Evolutionary conservation across 768 basidiomycete species (phyloP).

Genomic region (Scleroderma bovista): DNA sequence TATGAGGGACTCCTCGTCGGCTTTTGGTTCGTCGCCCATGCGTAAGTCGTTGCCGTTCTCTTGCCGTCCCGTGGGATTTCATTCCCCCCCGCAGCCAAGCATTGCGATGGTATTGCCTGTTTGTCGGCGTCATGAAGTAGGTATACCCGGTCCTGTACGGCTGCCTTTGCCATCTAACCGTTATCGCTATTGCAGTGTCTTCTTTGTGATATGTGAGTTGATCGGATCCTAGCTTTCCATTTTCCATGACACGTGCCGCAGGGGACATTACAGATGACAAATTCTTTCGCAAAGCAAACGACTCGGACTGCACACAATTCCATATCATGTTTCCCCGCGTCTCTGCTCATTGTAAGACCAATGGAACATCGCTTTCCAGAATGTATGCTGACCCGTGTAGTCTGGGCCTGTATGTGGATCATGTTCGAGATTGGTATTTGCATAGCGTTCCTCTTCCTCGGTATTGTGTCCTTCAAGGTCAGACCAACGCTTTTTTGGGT

Average conservation of each 20-base stretch:
- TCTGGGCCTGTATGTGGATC: constrained; percentile 86
- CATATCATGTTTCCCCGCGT: constrained; percentile 65
- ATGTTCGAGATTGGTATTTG: constrained; percentile 70
- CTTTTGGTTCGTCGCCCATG: constrained; percentile 95
- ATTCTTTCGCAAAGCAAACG: constrained; percentile 91
- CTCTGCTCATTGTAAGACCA: constrained; percentile 59
- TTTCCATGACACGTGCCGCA: constrained; percentile 24
- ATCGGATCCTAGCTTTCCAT: neutral
- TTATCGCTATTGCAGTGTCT: constrained; percentile 47
- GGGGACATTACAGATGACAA: constrained; percentile 94
- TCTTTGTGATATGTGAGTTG: constrained; percentile 81
- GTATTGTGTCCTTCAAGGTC: constrained; percentile 81
- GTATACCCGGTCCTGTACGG: constrained; percentile 21
- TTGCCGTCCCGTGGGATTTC: constrained; percentile 1
- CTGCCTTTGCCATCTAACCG: constrained; percentile 6
- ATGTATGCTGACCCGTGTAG: constrained; percentile 31
- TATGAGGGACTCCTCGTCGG: constrained; percentile 87
- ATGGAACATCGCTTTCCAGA: neutral
- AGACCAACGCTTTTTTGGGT: constrained; percentile 4
- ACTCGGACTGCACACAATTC: constrained; percentile 91
- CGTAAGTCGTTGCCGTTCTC: constrained; percentile 40
- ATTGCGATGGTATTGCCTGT: constrained; percentile 78
- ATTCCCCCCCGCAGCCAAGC: constrained; percentile 47
- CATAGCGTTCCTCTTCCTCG: constrained; percentile 73
- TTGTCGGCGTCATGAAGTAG: constrained; percentile 82